Conservation (phyloP, 768 basidiomycete species). For the Roridomyces roridus region DNA sequence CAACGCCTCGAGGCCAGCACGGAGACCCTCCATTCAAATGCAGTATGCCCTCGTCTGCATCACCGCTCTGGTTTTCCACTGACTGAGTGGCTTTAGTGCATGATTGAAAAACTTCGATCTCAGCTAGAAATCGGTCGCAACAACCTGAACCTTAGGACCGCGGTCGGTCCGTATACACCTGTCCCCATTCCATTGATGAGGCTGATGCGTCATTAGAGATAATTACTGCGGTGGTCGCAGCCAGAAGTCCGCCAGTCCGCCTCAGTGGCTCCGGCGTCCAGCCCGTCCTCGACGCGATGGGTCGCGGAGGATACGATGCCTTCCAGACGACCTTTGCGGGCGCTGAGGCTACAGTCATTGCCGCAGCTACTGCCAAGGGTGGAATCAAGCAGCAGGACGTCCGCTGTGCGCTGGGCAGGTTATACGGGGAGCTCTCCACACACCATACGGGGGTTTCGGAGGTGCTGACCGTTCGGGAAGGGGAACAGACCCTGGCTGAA, state of each 20-base stretch:
- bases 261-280: background rate
- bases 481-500: background rate
- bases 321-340: background rate
- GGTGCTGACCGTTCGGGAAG: background rate
- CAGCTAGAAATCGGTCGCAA: background rate
- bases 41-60: background rate
- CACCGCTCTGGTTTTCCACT: conserved; percentile 1
- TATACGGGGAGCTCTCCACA: background rate
- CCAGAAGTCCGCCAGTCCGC: background rate
- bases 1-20: too few species aligned
- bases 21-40: too few species aligned
- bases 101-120: background rate
- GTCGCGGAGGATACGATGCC: background rate
- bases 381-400: background rate
- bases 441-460: background rate
- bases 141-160: background rate
- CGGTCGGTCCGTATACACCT: background rate
- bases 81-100: background rate
- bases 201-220: background rate
- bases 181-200: background rate
- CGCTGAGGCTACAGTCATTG: background rate
- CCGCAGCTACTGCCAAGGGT: background rate
- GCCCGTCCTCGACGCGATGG: background rate
- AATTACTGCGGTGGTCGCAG: background rate
- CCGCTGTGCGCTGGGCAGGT: background rate